phyloP scores from a whole-genome alignment of 345 rosid genomes.

The Eucalyptus urophylla region DNA sequence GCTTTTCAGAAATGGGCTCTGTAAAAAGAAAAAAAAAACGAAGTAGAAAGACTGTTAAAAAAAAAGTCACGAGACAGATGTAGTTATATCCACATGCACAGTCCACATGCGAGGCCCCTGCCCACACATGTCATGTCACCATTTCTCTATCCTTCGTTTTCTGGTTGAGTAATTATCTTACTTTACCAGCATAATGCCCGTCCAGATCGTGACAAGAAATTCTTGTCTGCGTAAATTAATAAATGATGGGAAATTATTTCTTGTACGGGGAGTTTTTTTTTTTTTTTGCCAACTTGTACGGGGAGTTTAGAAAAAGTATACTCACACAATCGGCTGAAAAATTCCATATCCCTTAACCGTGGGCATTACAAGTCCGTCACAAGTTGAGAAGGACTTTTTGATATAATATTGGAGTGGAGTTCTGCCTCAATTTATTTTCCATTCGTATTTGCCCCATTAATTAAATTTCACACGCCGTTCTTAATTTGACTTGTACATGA shows the following conservation, averaged over 20 bases:
- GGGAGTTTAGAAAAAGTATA: not conserved
- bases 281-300: not conserved
- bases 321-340: not conserved
- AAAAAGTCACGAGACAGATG: not conserved
- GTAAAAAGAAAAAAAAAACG: not conserved
- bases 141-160: not conserved
- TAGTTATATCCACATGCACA: not conserved
- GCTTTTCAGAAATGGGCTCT: not conserved
- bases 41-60: not conserved
- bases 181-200: not conserved
- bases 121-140: not conserved
- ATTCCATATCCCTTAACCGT: not conserved
- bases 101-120: not conserved
- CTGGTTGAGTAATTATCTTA: not conserved
- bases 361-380: not conserved
- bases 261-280: not conserved
- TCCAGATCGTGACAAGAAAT: not conserved
- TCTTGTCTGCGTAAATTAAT: not conserved
- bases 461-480: rapidly evolving
- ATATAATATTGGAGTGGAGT: not conserved
- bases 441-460: rapidly evolving
- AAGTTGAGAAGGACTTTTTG: not conserved
- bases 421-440: not conserved
- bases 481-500: not conserved
- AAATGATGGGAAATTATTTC: not conserved